Percentiles rank a stretch among this genome's conserved stretches.
These are phyloP conservation scores for Annulohypoxylon bovei DNA, from an alignment of 495 filamentous ascomycete species.

Conservation along the genomic window DNA sequence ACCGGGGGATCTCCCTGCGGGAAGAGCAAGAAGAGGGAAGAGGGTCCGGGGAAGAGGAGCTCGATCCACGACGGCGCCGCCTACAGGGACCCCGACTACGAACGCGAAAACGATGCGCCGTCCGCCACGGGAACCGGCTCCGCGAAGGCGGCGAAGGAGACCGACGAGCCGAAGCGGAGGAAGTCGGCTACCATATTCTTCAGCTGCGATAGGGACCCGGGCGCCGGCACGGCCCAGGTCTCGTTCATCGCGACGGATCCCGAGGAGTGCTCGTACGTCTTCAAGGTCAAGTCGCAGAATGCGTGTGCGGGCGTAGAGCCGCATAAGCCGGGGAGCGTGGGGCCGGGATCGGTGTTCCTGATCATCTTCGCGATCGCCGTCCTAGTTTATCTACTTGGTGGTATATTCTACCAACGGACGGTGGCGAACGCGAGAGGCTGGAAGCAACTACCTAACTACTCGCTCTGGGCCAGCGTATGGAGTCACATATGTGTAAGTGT, in stretches of 20 bases:
- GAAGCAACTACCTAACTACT: conserved; percentile 95
- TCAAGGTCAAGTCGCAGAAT: conserved; percentile 87
- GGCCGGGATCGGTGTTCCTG: conserved; percentile 89
- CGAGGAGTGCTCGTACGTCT: conserved; percentile 95
- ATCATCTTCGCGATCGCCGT: conserved; percentile 88
- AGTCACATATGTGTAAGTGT: conserved; percentile 81
- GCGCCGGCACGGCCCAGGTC: conserved; percentile 62
- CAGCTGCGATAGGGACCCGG: conserved; percentile 84
- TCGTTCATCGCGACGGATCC: conserved; percentile 85
- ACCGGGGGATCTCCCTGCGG: conserved; percentile 86
- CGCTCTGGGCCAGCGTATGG: conserved; percentile 88
- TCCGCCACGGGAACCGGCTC: conserved; percentile 30
- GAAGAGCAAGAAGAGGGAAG: conserved; percentile 43
- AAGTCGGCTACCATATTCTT: conserved; percentile 94
- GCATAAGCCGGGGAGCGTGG: conserved; percentile 73
- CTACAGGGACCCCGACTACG: conserved; percentile 50
- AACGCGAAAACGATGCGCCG: conserved; percentile 52
- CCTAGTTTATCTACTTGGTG: conserved; percentile 88
- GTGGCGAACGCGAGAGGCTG: conserved; percentile 96
- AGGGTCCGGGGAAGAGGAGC: conserved; percentile 35
- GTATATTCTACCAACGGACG: conserved; percentile 93
- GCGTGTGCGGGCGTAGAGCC: conserved; percentile 76
- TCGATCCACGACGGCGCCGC: conserved; percentile 48
- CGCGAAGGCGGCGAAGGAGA: conserved; percentile 48
- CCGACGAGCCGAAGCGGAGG: conserved; percentile 60